phyloP scores from a whole-genome alignment of 768 basidiomycete species.

The Crassisporium funariophilum region DNA sequence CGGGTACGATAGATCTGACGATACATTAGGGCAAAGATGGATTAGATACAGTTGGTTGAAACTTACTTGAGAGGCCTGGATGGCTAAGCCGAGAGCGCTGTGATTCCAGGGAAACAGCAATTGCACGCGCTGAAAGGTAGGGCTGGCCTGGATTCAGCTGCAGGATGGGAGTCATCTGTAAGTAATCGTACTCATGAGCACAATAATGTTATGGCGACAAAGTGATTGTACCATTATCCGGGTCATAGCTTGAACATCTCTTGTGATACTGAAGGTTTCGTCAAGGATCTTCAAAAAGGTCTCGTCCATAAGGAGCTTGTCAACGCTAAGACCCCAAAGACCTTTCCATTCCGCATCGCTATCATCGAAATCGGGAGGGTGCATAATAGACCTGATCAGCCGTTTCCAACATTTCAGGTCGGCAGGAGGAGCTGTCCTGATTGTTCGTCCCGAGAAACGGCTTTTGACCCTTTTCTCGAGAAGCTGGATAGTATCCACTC shows the following conservation, averaged over 20 bases:
- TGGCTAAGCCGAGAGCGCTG: conserved; percentile 64
- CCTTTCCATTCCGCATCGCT: conserved; percentile 56
- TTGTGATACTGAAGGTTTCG: conserved; percentile 63
- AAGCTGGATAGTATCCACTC: conserved; percentile 84
- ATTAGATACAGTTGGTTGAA: neutral
- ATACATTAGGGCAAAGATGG: neutral
- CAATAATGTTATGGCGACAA: neutral
- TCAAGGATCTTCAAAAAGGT: conserved; percentile 46
- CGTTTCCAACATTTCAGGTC: conserved; percentile 50
- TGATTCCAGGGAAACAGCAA: conserved; percentile 43
- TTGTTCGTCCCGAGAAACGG: conserved; percentile 90
- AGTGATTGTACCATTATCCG: conserved; percentile 55
- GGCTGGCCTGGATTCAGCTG: conserved; percentile 54
- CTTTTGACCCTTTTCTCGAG: conserved; percentile 98
- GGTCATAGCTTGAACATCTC: conserved; percentile 59
- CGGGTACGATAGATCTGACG: conserved; percentile 74
- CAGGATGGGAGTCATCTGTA: conserved; percentile 45
- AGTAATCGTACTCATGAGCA: neutral
- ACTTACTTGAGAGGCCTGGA: conserved; percentile 55
- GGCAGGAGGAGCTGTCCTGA: conserved; percentile 69
- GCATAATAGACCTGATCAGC: conserved; percentile 51
- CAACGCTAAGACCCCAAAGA: conserved; percentile 60
- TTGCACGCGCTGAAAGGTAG: conserved; percentile 46
- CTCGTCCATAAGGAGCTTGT: conserved; percentile 55
- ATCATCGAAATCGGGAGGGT: conserved; percentile 23